phyloP scores from a whole-genome alignment of 2,329 filamentous ascomycete species.

The Hypoxylon sp. region DNA sequence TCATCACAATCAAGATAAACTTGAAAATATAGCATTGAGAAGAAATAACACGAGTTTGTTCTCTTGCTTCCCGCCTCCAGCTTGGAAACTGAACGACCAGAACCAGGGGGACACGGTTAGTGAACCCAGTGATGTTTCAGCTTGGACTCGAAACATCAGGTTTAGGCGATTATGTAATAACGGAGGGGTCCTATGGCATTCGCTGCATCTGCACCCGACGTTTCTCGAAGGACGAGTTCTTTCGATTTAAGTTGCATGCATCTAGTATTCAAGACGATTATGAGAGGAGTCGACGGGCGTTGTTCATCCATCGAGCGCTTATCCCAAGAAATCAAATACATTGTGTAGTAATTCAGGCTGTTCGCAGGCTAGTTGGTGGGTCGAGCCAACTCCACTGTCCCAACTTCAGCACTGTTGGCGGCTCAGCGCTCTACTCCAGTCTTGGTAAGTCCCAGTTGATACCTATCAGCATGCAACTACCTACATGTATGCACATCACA shows the following conservation, averaged over 20 bases:
- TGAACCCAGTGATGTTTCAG: conserved; percentile 31
- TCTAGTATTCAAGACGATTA: conserved; percentile 7
- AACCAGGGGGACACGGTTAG: conserved; percentile 10
- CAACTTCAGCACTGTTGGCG: background rate
- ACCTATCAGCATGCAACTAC: conserved; percentile 10
- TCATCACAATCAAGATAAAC: background rate
- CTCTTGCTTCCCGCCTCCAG: conserved; percentile 7
- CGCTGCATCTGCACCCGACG: background rate
- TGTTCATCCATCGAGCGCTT: background rate
- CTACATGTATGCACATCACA: background rate
- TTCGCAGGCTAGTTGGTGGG: background rate
- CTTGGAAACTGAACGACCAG: conserved; percentile 4
- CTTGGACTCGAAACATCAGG: conserved; percentile 32
- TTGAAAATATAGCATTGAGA: background rate
- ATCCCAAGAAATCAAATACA: background rate
- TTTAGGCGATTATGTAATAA: conserved; percentile 32
- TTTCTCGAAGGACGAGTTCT: conserved; percentile 1
- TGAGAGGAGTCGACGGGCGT: background rate
- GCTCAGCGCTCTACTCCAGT: background rate
- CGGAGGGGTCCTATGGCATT: conserved; percentile 2
- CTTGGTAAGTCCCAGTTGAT: conserved; percentile 6
- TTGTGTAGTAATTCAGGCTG: background rate
- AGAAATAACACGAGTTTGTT: background rate
- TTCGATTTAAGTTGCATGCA: background rate
- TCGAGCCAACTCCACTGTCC: background rate